Evolutionary conservation across 257 asterid species (phyloP).

Genomic region (Schizonepeta tenuifolia): DNA sequence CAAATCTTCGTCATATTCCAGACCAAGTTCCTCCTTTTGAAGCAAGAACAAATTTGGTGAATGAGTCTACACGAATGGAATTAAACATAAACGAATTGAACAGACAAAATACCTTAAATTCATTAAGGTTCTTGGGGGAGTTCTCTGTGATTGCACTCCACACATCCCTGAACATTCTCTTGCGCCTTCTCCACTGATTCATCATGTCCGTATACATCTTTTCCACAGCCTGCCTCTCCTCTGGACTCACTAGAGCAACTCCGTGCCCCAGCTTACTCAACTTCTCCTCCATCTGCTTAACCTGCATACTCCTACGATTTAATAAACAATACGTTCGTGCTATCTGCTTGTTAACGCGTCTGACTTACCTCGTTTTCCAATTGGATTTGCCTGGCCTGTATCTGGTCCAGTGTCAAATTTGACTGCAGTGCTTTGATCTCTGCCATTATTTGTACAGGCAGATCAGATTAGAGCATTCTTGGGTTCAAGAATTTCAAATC

Average conservation of each 20-base stretch:
- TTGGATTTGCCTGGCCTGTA: slow-evolving; percentile 54
- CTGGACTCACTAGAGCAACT: slow-evolving; percentile 80
- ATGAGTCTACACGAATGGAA: not conserved
- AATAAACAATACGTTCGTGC: not conserved
- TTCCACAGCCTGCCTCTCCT: slow-evolving; percentile 75
- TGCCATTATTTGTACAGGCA: slow-evolving; percentile 36
- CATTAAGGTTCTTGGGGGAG: slow-evolving; percentile 84
- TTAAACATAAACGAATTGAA: not conserved
- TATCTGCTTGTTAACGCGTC: slow-evolving; percentile 14
- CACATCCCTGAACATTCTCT: slow-evolving; percentile 89
- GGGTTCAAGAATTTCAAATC: slow-evolving; percentile 20
- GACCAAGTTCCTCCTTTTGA: slow-evolving; percentile 89
- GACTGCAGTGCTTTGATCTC: slow-evolving; percentile 87
- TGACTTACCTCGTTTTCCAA: slow-evolving; percentile 66
- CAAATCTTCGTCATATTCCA: slow-evolving; percentile 89
- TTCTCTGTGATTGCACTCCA: slow-evolving; percentile 97
- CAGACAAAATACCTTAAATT: slow-evolving; percentile 64
- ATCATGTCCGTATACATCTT: slow-evolving; percentile 50
- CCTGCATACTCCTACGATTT: slow-evolving; percentile 46
- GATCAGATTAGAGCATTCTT: slow-evolving; percentile 21
- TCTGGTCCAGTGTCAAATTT: slow-evolving; percentile 81
- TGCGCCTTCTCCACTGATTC: slow-evolving; percentile 86
- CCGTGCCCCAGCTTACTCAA: slow-evolving; percentile 79
- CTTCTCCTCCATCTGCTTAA: slow-evolving; percentile 77
- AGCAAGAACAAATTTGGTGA: not conserved